Percentiles rank a stretch among this genome's conserved stretches.
phyloP scores from a whole-genome alignment of 306 rosid species.

The Gillenia trifoliata region DNA sequence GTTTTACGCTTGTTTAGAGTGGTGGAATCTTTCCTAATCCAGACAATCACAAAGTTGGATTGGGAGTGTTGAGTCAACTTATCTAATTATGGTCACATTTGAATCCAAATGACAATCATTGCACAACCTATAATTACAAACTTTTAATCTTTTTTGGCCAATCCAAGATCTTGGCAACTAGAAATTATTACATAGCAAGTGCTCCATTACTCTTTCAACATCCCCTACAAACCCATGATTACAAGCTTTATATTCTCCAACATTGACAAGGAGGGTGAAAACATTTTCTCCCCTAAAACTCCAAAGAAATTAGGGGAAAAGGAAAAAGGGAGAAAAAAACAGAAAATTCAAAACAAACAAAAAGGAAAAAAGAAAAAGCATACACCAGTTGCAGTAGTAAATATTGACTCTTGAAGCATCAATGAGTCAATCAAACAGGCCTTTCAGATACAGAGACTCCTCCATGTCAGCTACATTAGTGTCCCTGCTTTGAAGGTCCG shows the following conservation, averaged over 20 bases:
- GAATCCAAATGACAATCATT: neutral
- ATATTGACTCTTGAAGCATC: slow-evolving; percentile 21
- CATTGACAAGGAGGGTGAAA: slow-evolving; percentile 31
- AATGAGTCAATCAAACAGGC: slow-evolving; percentile 10
- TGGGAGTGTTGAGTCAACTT: neutral
- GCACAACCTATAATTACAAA: neutral
- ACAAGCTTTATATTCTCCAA: slow-evolving; percentile 7
- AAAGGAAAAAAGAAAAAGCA: slow-evolving; percentile 30
- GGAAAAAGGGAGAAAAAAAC: slow-evolving; percentile 26
- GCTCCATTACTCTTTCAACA: neutral
- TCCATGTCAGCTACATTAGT: slow-evolving; percentile 24
- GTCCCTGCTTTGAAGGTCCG: slow-evolving; percentile 18
- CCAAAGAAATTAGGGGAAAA: slow-evolving; percentile 46
- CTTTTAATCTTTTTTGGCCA: neutral
- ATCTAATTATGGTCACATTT: neutral
- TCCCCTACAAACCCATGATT: neutral
- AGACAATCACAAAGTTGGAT: neutral
- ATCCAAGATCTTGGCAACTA: neutral
- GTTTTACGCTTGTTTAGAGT: neutral
- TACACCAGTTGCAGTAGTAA: slow-evolving; percentile 31
- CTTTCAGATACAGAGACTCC: slow-evolving; percentile 13
- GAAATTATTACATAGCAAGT: slow-evolving; percentile 5
- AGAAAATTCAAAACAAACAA: slow-evolving; percentile 12
- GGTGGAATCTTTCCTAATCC: neutral
- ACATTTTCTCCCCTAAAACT: slow-evolving; percentile 23